A percentile compares a stretch with the other conserved stretches of the same genome.
Evolutionary conservation across 2,329 filamentous ascomycete genomes (phyloP).

Genomic region (Coleophoma crateriformis): DNA sequence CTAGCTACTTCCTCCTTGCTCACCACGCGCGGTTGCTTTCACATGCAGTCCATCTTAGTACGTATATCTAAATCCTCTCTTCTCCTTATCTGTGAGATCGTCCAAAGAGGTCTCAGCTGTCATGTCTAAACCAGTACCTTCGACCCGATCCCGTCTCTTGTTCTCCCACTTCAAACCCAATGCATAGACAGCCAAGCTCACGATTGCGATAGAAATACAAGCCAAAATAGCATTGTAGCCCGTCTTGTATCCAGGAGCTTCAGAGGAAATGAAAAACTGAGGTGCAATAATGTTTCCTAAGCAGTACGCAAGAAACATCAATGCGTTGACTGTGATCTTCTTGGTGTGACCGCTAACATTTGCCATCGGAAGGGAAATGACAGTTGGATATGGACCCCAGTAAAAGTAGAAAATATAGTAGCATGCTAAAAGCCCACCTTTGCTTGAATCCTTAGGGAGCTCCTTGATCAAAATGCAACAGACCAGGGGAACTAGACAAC

Average conservation of each 20-base stretch:
- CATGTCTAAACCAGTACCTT: not conserved
- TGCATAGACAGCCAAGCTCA: not conserved
- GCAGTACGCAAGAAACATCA: not conserved
- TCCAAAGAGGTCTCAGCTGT: not conserved
- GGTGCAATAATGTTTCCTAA: not conserved
- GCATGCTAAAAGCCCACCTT: not conserved
- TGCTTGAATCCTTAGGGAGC: not conserved
- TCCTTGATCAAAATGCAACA: not conserved
- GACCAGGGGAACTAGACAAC: not conserved
- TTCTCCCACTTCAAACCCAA: not conserved
- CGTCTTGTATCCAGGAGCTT: not conserved
- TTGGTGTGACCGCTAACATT: not conserved
- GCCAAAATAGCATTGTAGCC: not conserved
- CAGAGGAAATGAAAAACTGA: not conserved
- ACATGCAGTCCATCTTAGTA: too few relatives aligned
- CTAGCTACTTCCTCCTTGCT: too few relatives aligned
- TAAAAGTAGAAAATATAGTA: conserved; percentile 1
- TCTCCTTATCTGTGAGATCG: not conserved
- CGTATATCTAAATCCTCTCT: not conserved
- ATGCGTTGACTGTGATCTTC: not conserved
- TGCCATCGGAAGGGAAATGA: not conserved
- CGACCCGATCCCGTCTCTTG: not conserved
- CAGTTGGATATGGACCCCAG: not conserved
- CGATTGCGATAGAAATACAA: not conserved
- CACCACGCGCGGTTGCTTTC: too few relatives aligned